Conservation (phyloP, 1,139 yeast species). For the Arxiozyma telluris region DNA sequence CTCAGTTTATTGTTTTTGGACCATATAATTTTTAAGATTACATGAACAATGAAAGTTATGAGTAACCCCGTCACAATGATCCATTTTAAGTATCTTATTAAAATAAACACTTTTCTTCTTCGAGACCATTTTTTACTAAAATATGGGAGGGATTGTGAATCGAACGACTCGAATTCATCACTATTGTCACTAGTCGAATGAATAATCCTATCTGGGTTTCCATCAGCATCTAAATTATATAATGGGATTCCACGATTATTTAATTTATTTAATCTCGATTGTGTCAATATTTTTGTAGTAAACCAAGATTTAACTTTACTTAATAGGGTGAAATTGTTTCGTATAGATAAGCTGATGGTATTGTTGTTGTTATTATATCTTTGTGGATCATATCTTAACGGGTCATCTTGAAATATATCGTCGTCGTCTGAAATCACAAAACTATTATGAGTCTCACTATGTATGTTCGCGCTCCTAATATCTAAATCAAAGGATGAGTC, state of each 20-base stretch:
- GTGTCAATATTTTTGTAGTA: not conserved
- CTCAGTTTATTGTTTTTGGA: not conserved
- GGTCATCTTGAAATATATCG: constrained; percentile 1
- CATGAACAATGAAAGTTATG: constrained; percentile 13
- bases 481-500: constrained; percentile 1
- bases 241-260: constrained; percentile 26
- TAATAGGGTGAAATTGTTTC: not conserved
- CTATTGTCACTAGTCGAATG: not conserved
- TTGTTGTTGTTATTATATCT: not conserved
- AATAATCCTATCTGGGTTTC: constrained; percentile 7
- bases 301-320: not conserved
- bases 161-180: not conserved
- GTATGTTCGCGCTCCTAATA: not conserved
- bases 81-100: not conserved
- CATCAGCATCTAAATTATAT: constrained; percentile 15
- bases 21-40: not conserved
- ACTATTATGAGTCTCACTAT: no score
- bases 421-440: not conserved
- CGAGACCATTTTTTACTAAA: not conserved
- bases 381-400: not conserved
- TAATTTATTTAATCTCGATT: constrained; percentile 1
- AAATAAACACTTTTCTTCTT: not conserved
- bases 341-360: not conserved
- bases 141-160: not conserved
- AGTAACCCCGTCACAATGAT: constrained; percentile 16